Base-by-base conservation (phyloP, 2,329 filamentous ascomycete species). In the Thyridium curvatum region DNA sequence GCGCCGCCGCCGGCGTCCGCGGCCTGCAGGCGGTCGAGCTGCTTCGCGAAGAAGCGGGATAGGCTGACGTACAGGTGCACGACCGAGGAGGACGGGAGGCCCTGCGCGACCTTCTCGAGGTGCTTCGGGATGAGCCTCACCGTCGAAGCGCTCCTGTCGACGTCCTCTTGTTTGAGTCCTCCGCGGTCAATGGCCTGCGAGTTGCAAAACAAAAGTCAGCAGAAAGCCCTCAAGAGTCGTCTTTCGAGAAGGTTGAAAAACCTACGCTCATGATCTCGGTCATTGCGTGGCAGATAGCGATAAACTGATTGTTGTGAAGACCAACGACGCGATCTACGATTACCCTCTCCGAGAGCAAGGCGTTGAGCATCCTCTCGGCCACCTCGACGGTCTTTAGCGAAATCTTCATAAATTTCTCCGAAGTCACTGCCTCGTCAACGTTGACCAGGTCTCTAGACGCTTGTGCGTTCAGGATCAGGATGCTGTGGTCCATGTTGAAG, bases 261-360 rank as follows among this genome's bases (percentile, higher is more conserved):
- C 21, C 10, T 26, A 26, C 21, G 12, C 21, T 26, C 21, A 26
- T 26, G 21, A 53, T 47, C 40, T 53, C 51, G 1, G 49, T 50
- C 12, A 44, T 48, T 3, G 50, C 49, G 28, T 53, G 51, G 35
- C 45, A 51, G n/a, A 52, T 45, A 46, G 50, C 52, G 17, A 51
- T 51, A 8, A 50, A 43, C 21, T 51, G 48, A 34, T 53, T 53
- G 38, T 52, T 53, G 32, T 53, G 50, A 35, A 46, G 47, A 6
- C 51, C 51, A 7, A 51, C 26, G 36, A 43, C 41, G 8, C 51
- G 36, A 7, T 53, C 47, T 0, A 37, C 30, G 30, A 52, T 16
- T 5, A 41, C 26, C 4, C 32, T 30, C 31, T 52, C 38, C 18
- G 44, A 35, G 18, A 50, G 46, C 33, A 45, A 45, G 12, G 43